Evolutionary conservation across 768 basidiomycete species (phyloP), one percentile per base, ranked within the genome.

Genomic region (Boletus fagicola): DNA sequence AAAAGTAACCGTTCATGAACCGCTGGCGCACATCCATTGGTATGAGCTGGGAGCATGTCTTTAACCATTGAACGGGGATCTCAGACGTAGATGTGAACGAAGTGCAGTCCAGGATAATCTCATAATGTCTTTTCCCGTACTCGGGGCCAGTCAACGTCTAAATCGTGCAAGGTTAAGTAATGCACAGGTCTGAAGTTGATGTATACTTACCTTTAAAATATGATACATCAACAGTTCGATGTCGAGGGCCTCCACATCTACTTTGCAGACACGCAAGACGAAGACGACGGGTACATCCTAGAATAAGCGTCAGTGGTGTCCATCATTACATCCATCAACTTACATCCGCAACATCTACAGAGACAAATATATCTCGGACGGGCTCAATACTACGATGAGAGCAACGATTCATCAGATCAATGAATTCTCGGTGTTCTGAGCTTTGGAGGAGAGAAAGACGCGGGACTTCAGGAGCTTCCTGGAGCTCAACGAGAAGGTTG

Each of bases 61-160:
- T 90, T 46, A 93, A 67, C 88, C 88, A 92, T 59, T 89, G 87
- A 10, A 90, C 74, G 0, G 93, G 92, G 9, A 93, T 76, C 71
- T 93, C 90, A 0, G 90, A 90, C 11, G 80, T 79, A 2, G 86
- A 78, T 4, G 84, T 79, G 68, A 94, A 93, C 10, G 80, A 81
- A 36, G 92, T 93, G 72, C 87, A 92, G 63, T 95, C 92, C 33
- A 94, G 67, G 60, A 95, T 81, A 48, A 95, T 74, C 47, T 92
- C 88, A 66, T 87, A 90, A 4, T 67, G 57, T 30, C 79, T 79
- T 45, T 78, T 72, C 42, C 71, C 74, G 68, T 85, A 80, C 16
- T 67, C 70, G 8, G 80, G 71, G 9, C 77, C 74, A 15, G 76
- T 78, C 52, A 90, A 64, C 18, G 77, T 83, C 87, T 88, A 62